Conservation (phyloP, 768 basidiomycete genomes). For the Boletales sp. region DNA sequence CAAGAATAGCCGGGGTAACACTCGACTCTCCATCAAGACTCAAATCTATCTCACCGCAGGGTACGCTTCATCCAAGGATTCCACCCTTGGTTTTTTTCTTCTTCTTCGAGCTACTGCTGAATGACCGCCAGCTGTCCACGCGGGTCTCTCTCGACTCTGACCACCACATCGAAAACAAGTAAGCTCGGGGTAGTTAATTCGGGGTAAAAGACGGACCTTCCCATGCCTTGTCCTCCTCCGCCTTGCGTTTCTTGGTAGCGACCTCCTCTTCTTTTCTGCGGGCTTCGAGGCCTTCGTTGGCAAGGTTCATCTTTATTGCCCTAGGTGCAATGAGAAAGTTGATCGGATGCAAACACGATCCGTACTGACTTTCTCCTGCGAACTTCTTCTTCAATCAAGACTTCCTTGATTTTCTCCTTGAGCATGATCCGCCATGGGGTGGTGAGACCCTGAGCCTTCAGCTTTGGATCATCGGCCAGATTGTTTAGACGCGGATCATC, state of each 20-base stretch:
- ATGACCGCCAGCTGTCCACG: constrained; percentile 81
- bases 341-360: neutral
- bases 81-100: constrained; percentile 75
- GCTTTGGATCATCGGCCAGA: constrained; percentile 37
- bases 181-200: neutral
- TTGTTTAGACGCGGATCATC: constrained; percentile 54
- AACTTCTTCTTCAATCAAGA: constrained; percentile 89
- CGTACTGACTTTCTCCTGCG: constrained; percentile 70
- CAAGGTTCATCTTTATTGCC: constrained; percentile 85
- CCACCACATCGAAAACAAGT: neutral
- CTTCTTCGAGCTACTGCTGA: constrained; percentile 65
- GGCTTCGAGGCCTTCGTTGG: constrained; percentile 92
- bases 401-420: constrained; percentile 70
- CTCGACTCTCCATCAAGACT: neutral
- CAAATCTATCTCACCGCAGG: neutral
- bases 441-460: constrained; percentile 26
- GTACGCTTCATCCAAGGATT: constrained; percentile 57
- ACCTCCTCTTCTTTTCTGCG: constrained; percentile 89
- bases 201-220: constrained; percentile 55
- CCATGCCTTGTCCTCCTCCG: constrained; percentile 84
- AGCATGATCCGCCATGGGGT: constrained; percentile 70
- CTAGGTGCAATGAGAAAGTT: constrained; percentile 35
- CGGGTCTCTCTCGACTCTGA: constrained; percentile 74
- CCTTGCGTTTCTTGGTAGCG: constrained; percentile 74
- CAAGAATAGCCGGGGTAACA: constrained; percentile 11